Conservation (phyloP, 352 stramenopile genomes). For the Globisporangium cylindrosporum region DNA sequence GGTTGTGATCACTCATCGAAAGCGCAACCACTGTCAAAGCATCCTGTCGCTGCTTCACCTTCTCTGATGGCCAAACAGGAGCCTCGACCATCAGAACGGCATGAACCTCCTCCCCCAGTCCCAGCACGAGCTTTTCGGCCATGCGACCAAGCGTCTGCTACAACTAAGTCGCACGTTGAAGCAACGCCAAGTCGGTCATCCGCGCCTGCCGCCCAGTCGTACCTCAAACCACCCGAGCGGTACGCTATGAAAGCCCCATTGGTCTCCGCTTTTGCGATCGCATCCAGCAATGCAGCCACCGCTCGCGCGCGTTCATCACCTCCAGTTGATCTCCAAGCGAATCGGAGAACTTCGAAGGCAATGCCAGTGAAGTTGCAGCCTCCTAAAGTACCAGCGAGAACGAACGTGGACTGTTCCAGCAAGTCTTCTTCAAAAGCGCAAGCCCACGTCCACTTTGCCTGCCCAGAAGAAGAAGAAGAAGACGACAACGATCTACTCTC, state of each 20-base stretch:
- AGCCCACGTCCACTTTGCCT: background rate
- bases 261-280: background rate
- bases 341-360: background rate
- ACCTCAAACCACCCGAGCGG: constrained; percentile 2
- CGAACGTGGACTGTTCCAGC: background rate
- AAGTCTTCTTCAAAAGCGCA: background rate
- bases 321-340: background rate
- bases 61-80: background rate
- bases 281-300: background rate
- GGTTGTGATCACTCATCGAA: background rate
- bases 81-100: background rate
- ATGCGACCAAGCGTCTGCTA: background rate
- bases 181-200: background rate
- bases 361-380: background rate
- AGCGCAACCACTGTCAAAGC: background rate
- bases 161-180: background rate
- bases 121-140: background rate
- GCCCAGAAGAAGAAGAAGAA: background rate
- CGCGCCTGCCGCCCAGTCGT: background rate
- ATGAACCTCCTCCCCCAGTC: background rate
- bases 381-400: background rate
- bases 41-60: background rate
- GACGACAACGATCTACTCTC: constrained; percentile 34
- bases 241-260: background rate
- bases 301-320: background rate